These are phyloP conservation scores for Kwoniella pini DNA, from an alignment of 768 basidiomycete species.

Conservation along the genomic window DNA sequence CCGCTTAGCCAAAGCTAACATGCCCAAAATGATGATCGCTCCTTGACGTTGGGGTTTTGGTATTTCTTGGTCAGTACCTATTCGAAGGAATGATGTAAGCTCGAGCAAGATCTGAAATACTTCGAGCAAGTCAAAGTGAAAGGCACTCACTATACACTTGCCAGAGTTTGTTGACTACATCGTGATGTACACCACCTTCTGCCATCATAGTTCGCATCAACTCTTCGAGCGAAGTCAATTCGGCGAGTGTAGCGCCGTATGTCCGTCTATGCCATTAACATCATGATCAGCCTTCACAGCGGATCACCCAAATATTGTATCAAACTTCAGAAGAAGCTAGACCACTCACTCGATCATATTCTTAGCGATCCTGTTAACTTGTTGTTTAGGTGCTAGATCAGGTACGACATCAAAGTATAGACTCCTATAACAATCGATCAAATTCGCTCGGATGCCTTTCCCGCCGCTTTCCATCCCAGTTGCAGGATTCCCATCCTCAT, in stretches of 20 bases:
- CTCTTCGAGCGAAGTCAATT: constrained; percentile 92
- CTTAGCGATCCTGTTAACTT: constrained; percentile 88
- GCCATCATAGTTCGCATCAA: constrained; percentile 97
- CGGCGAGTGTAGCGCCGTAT: constrained; percentile 87
- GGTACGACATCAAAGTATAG: constrained; percentile 85
- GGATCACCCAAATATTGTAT: too few relatives aligned
- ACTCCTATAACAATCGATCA: constrained; percentile 82
- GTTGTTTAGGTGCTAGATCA: constrained; percentile 74
- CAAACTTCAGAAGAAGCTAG: too few relatives aligned
- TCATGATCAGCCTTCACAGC: constrained; percentile 4
- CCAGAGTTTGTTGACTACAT: constrained; percentile 90
- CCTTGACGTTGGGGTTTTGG: constrained; percentile 86
- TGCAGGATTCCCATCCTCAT: constrained; percentile 58
- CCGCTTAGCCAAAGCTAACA: constrained; percentile 83
- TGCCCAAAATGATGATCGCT: constrained; percentile 93
- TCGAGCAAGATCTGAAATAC: neutral
- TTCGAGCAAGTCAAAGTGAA: neutral
- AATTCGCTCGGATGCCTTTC: constrained; percentile 80
- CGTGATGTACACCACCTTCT: constrained; percentile 74
- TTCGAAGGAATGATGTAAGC: neutral
- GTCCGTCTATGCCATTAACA: constrained; percentile 67
- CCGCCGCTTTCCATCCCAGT: neutral
- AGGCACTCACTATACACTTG: constrained; percentile 80
- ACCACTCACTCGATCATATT: constrained; percentile 94
- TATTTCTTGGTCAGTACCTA: constrained; percentile 73